These are phyloP conservation scores for Fagopyrum tataricum DNA, from an alignment of 148 eudicot genomes.

Conservation along the genomic window DNA sequence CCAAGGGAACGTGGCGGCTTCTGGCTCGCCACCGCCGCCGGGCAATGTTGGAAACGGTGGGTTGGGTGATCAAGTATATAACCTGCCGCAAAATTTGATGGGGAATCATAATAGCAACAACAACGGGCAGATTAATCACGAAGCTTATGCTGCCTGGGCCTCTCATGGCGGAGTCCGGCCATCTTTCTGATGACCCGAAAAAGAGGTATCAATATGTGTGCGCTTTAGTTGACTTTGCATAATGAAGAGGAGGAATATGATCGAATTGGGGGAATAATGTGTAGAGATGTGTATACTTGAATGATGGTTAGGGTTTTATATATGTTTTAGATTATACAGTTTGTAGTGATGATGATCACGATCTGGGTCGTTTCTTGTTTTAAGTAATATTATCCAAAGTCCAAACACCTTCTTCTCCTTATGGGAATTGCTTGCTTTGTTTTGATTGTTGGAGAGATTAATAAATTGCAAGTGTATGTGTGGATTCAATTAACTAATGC, in stretches of 20 bases:
- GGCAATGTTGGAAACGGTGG: background rate
- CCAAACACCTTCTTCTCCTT: background rate
- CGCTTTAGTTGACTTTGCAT: background rate
- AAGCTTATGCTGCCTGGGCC: conserved; percentile 16
- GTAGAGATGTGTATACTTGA: conserved; percentile 2
- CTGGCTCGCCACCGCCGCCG: background rate
- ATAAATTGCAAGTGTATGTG: background rate
- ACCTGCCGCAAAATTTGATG: conserved; percentile 11
- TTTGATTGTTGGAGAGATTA: background rate
- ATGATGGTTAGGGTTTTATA: background rate
- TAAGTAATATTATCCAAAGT: background rate
- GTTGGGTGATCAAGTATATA: conserved; percentile 7
- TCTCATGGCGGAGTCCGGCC: conserved; percentile 15
- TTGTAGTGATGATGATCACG: conserved; percentile 1
- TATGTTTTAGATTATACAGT: background rate
- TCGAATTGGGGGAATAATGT: background rate
- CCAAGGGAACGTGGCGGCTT: background rate
- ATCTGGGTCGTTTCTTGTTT: background rate
- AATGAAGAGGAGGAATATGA: background rate
- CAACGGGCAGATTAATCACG: conserved; percentile 14
- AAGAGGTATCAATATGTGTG: background rate
- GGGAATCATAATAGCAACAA: background rate
- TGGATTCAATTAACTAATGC: background rate
- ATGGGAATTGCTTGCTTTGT: background rate
- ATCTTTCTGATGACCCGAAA: conserved; percentile 4